These are phyloP conservation scores for Colletotrichum lupini DNA, from an alignment of 2,329 filamentous ascomycete species.

Conservation along the genomic window DNA sequence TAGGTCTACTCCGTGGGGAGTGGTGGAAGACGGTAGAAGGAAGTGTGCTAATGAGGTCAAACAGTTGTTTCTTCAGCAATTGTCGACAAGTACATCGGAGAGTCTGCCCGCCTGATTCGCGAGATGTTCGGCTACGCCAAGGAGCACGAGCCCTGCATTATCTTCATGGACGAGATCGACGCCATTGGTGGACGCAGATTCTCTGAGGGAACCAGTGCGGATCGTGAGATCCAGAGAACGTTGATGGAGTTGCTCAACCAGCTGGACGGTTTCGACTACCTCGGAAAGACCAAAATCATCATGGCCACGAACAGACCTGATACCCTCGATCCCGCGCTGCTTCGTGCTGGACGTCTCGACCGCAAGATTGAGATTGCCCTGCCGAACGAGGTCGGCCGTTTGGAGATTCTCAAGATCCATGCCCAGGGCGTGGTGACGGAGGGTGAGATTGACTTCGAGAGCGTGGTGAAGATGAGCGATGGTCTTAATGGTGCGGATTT, in stretches of 20 bases:
- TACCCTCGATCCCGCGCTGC: slow-evolving; percentile 91
- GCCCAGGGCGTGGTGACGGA: slow-evolving; percentile 86
- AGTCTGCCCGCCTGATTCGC: slow-evolving; percentile 94
- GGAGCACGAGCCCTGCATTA: slow-evolving; percentile 99
- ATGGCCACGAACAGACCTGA: slow-evolving; percentile 99
- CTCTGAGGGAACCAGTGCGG: slow-evolving; percentile 95
- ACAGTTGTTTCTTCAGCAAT: slow-evolving; percentile 97
- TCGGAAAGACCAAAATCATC: slow-evolving; percentile 99
- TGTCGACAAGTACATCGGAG: slow-evolving; percentile 99
- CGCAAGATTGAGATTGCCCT: slow-evolving; percentile 98
- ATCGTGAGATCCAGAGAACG: slow-evolving; percentile 97
- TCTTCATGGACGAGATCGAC: slow-evolving; percentile 99
- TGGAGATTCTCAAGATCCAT: slow-evolving; percentile 99
- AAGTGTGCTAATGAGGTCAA: slow-evolving; percentile 32
- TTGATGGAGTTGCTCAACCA: slow-evolving; percentile 99
- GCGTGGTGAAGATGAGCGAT: slow-evolving; percentile 99
- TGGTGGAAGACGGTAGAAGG: background rate
- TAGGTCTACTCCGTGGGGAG: slow-evolving; percentile 52
- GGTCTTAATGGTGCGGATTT: slow-evolving; percentile 97
- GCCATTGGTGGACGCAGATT: slow-evolving; percentile 97
- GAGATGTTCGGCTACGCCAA: slow-evolving; percentile 99
- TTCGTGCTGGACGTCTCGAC: slow-evolving; percentile 93
- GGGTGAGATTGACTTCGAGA: slow-evolving; percentile 98
- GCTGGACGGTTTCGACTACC: slow-evolving; percentile 98
- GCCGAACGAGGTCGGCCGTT: slow-evolving; percentile 93